These are phyloP conservation scores for Cicer pinnatifidum DNA, from an alignment of 306 rosid genomes.

Conservation along the genomic window DNA sequence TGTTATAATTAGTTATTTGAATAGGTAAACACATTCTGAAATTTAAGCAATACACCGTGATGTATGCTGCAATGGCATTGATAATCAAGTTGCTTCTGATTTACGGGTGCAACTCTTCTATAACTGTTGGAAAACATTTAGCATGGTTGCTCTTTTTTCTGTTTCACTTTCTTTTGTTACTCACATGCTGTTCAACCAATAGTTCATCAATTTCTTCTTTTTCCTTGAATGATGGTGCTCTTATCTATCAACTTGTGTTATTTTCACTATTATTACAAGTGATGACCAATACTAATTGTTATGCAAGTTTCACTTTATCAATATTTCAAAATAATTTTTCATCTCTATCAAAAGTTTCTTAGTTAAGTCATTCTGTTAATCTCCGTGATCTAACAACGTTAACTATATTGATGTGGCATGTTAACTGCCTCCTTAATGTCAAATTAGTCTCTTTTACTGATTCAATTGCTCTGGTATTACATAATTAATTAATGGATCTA, in stretches of 20 bases:
- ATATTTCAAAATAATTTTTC: too few relatives aligned
- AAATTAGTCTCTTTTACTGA: background rate
- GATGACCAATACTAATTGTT: conserved; percentile 1
- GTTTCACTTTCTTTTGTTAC: background rate
- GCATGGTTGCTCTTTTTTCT: background rate
- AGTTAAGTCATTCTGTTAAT: too few relatives aligned
- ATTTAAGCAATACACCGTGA: background rate
- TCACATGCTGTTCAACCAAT: background rate
- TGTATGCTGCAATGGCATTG: conserved; percentile 12
- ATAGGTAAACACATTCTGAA: background rate
- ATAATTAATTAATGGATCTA: background rate
- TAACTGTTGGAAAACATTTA: background rate
- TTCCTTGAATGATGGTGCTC: background rate
- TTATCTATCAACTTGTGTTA: background rate
- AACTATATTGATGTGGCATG: too few relatives aligned
- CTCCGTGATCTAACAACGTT: too few relatives aligned
- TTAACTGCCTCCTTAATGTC: too few relatives aligned
- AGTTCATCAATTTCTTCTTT: background rate
- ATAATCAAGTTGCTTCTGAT: conserved; percentile 5
- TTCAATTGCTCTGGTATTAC: background rate
- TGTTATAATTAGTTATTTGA: background rate
- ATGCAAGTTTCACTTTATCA: conserved; percentile 3
- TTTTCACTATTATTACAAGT: conserved; percentile 16
- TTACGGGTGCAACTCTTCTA: background rate
- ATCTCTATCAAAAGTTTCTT: too few relatives aligned